Evolutionary conservation across 305 asterid species (phyloP).

Genomic region (Fraxinus baroniana): DNA sequence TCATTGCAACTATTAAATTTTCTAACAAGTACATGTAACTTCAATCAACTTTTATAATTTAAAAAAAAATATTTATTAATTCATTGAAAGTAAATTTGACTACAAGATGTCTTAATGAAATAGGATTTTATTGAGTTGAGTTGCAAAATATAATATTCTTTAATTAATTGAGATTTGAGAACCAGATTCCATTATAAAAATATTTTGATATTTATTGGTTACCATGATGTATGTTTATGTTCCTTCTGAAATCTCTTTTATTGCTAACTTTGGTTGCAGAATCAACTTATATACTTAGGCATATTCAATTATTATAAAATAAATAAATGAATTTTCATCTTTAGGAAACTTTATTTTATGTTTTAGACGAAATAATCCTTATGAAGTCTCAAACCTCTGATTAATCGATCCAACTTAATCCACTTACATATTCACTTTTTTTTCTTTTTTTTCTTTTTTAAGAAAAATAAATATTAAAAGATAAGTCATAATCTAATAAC

Average conservation of each 20-base stretch:
- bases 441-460: too few relatives aligned
- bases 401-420: too few relatives aligned
- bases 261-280: conserved; percentile 2
- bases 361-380: too few relatives aligned
- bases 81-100: neutral
- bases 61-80: neutral
- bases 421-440: too few relatives aligned
- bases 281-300: neutral
- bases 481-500: too few relatives aligned
- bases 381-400: too few relatives aligned
- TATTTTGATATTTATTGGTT: conserved; percentile 11
- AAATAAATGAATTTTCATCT: neutral
- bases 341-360: too few relatives aligned
- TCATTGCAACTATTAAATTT: too few relatives aligned
- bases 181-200: conserved; percentile 22
- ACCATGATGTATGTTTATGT: conserved; percentile 13
- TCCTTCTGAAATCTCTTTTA: neutral
- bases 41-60: too few relatives aligned
- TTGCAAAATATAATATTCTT: conserved; percentile 17
- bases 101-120: too few relatives aligned
- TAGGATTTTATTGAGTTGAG: neutral
- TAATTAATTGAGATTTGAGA: conserved; percentile 20
- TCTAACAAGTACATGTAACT: too few relatives aligned
- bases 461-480: too few relatives aligned
- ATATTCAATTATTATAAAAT: neutral